These are phyloP conservation scores for Umbelopsis isabellina DNA, from an alignment of 192 early-diverging fungal species.

Conservation along the genomic window DNA sequence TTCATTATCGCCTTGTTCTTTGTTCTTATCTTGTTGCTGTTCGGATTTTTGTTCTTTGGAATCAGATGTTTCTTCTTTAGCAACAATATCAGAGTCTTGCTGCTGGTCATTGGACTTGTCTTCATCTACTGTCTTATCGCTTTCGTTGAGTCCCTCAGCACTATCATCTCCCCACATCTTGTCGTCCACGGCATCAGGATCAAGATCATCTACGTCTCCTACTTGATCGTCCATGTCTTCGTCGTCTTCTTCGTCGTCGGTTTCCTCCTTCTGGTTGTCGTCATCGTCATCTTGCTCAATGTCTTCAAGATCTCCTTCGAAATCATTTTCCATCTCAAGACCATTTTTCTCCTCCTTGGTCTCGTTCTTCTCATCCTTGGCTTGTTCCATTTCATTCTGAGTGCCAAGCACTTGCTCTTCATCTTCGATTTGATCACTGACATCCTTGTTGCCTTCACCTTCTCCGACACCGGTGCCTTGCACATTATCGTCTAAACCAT, in stretches of 20 bases:
- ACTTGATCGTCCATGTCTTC: conserved; percentile 85
- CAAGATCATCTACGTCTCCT: conserved; percentile 87
- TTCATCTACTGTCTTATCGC: conserved; percentile 72
- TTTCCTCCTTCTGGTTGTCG: conserved; percentile 56
- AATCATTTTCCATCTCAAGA: conserved; percentile 96
- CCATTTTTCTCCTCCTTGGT: conserved; percentile 83
- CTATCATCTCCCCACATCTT: conserved; percentile 96
- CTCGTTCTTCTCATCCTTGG: conserved; percentile 60
- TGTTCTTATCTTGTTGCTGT: conserved; percentile 39
- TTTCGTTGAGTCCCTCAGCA: conserved; percentile 57
- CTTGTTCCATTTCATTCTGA: conserved; percentile 63
- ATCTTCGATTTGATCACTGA: conserved; percentile 97
- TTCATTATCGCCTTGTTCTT: conserved; percentile 54
- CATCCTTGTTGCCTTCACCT: conserved; percentile 92
- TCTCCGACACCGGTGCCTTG: conserved; percentile 90
- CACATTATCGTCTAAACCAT: conserved; percentile 56
- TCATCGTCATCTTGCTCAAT: conserved; percentile 71
- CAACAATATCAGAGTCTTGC: conserved; percentile 65
- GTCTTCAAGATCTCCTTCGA: conserved; percentile 90
- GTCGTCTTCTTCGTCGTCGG: conserved; percentile 76
- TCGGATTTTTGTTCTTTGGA: conserved; percentile 46
- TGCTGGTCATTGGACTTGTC: conserved; percentile 50
- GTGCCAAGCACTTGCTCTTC: conserved; percentile 94
- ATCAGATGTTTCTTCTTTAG: conserved; percentile 56
- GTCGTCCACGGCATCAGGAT: conserved; percentile 91